Evolutionary conservation across 129 eudicot genomes (phyloP), one percentile per base, ranked within the genome.

Genomic region (Silybum marianum): DNA sequence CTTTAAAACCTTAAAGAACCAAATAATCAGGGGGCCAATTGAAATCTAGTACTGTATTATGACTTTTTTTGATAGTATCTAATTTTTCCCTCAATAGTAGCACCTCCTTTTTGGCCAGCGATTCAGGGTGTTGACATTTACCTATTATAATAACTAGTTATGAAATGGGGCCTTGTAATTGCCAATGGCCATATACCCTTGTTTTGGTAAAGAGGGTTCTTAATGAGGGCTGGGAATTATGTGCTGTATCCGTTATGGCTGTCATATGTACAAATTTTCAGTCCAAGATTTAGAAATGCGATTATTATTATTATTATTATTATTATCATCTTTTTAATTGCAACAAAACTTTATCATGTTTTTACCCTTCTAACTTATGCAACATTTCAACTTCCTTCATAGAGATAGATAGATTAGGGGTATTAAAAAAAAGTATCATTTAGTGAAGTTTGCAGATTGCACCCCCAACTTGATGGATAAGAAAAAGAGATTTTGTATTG

Each of bases 71-170:
- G 69, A 23, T 65, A 23, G 16, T 46, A 30, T 69, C 58, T 46
- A 4, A 8, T 25, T 25, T 26, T 79, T 12, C 7, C 9, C 23
- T 24, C 69, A 28, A 21, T 69, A 63, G 40, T n/a, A 78, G 21
- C 58, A 40, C 32, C 6, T 67, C 23, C 6, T 44, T 44, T 78
- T 42, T 22, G 48, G 34, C 75, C 75, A 78, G 69, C 68, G 44
- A 66, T 78, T 24, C 44, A 26, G 81, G 81, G 66, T 78, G 76
- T 78, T 78, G 82, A 70, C 83, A 70, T 54, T 30, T 71, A 58
- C 63, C n/a, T 34, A 5, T 46, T 9, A 80, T 32, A 22, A 80
- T 22, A 51, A 30, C 26, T 30, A 51, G 69, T 79, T 46, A 79
- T 79, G 21, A 28, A 44, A 79, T 79, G 82, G 81, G 65, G 40